A percentile compares a stretch with the other conserved stretches of the same genome.
These are phyloP conservation scores for Mycosarcoma mackinlayi DNA, from an alignment of 1,284 basidiomycete species.

Conservation along the genomic window DNA sequence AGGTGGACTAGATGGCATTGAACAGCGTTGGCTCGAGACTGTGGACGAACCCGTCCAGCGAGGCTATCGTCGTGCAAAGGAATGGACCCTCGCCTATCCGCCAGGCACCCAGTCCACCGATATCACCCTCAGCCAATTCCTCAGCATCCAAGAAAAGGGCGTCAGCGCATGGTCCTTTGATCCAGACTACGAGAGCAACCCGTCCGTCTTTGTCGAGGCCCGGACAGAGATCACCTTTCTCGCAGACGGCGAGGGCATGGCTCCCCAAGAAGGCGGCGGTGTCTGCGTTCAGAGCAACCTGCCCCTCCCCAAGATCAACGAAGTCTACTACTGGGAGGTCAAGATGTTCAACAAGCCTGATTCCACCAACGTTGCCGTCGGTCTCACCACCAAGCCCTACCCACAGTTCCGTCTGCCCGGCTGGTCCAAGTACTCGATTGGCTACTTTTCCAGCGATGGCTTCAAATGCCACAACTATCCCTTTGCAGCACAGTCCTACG, in stretches of 20 bases:
- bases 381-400: conserved; percentile 67
- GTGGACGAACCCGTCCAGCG: conserved; percentile 77
- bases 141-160: conserved; percentile 68
- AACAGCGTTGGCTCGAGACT: conserved; percentile 90
- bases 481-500: conserved; percentile 87
- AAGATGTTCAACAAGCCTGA: conserved; percentile 69
- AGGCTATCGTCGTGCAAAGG: conserved; percentile 87
- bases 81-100: conserved; percentile 71
- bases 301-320: conserved; percentile 67
- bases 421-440: conserved; percentile 87
- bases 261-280: conserved; percentile 65
- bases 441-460: conserved; percentile 89
- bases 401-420: conserved; percentile 72
- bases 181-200: conserved; percentile 66
- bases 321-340: conserved; percentile 68
- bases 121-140: conserved; percentile 67
- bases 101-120: conserved; percentile 61
- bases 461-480: conserved; percentile 98
- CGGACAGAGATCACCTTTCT: conserved; percentile 67
- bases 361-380: conserved; percentile 60
- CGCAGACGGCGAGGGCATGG: conserved; percentile 67
- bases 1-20: conserved; percentile 89
- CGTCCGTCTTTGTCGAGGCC: conserved; percentile 64
- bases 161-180: conserved; percentile 68
- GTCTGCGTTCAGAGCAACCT: conserved; percentile 66